phyloP scores from a whole-genome alignment of 306 rosid genomes.

The Hippophae tibetana region DNA sequence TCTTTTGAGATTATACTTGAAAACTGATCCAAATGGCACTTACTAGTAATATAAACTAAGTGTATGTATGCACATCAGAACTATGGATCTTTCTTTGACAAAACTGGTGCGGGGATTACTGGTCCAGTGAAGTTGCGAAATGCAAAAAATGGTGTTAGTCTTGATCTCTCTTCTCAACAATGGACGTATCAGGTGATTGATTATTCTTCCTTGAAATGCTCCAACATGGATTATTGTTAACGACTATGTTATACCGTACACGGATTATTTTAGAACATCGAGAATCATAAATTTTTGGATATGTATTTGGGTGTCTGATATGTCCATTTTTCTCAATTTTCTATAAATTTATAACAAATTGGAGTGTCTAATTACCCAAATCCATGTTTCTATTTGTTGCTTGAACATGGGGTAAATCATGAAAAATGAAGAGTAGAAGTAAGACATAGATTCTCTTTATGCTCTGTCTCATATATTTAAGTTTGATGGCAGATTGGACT shows the following conservation, averaged over 20 bases:
- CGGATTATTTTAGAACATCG: too few species aligned
- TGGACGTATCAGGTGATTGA: conserved; percentile 87
- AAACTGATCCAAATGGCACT: neutral
- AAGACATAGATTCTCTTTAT: neutral
- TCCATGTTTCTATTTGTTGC: too few species aligned
- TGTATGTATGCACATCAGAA: conserved; percentile 29
- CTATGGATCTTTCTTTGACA: conserved; percentile 71
- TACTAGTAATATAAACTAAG: conserved; percentile 14
- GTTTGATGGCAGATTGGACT: conserved; percentile 61
- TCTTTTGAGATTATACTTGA: conserved; percentile 1
- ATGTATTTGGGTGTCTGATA: too few species aligned
- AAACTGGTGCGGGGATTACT: conserved; percentile 71
- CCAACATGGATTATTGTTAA: neutral
- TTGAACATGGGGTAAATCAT: too few species aligned
- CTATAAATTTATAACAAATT: too few species aligned
- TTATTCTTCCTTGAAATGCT: neutral
- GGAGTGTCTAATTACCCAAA: too few species aligned
- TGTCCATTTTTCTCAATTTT: too few species aligned
- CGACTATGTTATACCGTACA: neutral
- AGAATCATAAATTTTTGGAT: too few species aligned
- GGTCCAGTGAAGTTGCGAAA: conserved; percentile 65
- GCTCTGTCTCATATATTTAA: conserved; percentile 6
- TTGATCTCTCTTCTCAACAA: conserved; percentile 60
- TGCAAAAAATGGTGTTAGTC: conserved; percentile 38
- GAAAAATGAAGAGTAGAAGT: too few species aligned